Percentiles rank a stretch among this genome's conserved stretches.
Conservation (phyloP, 2,329 filamentous ascomycete species). For the Fusarium denticulatum region DNA sequence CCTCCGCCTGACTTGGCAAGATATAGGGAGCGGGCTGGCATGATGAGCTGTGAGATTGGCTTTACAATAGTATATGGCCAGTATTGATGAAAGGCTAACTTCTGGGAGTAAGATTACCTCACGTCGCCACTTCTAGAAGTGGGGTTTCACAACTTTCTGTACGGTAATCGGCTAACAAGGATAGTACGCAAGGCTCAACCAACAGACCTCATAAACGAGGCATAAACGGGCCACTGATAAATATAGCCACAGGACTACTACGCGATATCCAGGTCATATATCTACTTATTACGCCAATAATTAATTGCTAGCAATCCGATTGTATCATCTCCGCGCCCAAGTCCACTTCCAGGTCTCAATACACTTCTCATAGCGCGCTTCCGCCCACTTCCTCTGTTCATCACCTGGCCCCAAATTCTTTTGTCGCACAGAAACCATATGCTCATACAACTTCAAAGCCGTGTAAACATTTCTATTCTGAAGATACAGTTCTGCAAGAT, state of each 20-base stretch:
- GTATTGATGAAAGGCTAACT: not conserved
- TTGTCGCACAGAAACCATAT: not conserved
- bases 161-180: not conserved
- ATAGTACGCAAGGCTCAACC: too few relatives aligned
- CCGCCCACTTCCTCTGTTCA: not conserved
- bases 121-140: rapidly evolving
- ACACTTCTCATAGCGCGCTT: not conserved
- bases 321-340: not conserved
- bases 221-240: rapidly evolving
- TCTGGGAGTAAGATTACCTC: rapidly evolving
- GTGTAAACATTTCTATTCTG: rapidly evolving
- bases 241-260: not conserved
- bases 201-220: not conserved
- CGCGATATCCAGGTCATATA: rapidly evolving
- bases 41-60: rapidly evolving
- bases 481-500: not conserved
- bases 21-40: rapidly evolving
- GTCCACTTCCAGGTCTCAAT: not conserved
- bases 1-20: not conserved
- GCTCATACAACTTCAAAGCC: not conserved
- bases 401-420: rapidly evolving
- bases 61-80: rapidly evolving
- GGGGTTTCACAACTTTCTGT: not conserved
- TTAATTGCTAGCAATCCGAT: rapidly evolving
- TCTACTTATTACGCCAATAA: rapidly evolving